A percentile compares a stretch with the other conserved stretches of the same genome.
phyloP scores from a whole-genome alignment of 495 filamentous ascomycete genomes.

The Penicillium goetzii region DNA sequence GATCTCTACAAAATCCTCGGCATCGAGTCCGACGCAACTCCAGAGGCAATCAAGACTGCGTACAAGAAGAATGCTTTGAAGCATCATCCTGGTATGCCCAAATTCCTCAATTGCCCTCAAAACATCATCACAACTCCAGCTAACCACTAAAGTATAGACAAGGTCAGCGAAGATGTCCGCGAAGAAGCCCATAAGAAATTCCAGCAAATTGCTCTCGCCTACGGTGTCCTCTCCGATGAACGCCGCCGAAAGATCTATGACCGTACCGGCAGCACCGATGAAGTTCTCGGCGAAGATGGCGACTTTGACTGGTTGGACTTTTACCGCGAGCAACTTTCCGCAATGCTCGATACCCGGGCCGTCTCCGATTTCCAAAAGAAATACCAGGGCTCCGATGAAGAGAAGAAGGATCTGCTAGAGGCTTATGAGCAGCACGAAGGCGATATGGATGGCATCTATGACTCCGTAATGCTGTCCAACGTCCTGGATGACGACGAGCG shows the following conservation, averaged over 20 bases:
- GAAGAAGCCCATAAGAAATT: constrained; percentile 75
- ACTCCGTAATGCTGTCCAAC: constrained; percentile 81
- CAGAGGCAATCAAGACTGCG: constrained; percentile 88
- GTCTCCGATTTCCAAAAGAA: constrained; percentile 71
- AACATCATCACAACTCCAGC: background rate
- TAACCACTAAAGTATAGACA: constrained; percentile 55
- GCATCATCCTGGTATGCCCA: constrained; percentile 80
- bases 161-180: constrained; percentile 65
- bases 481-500: constrained; percentile 84
- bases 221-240: constrained; percentile 85
- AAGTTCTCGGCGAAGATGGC: constrained; percentile 71
- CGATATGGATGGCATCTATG: constrained; percentile 74
- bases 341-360: constrained; percentile 66
- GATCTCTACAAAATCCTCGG: constrained; percentile 91
- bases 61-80: constrained; percentile 87
- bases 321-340: constrained; percentile 78
- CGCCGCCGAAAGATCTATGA: constrained; percentile 82
- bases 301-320: constrained; percentile 91
- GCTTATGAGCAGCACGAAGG: constrained; percentile 73
- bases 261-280: constrained; percentile 81
- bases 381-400: constrained; percentile 89
- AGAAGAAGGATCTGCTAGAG: constrained; percentile 72
- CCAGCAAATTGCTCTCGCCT: constrained; percentile 90
- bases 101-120: background rate
- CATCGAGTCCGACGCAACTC: constrained; percentile 66